phyloP scores from a whole-genome alignment of 352 stramenopile genomes.

The Globisporangium cederbergense region DNA sequence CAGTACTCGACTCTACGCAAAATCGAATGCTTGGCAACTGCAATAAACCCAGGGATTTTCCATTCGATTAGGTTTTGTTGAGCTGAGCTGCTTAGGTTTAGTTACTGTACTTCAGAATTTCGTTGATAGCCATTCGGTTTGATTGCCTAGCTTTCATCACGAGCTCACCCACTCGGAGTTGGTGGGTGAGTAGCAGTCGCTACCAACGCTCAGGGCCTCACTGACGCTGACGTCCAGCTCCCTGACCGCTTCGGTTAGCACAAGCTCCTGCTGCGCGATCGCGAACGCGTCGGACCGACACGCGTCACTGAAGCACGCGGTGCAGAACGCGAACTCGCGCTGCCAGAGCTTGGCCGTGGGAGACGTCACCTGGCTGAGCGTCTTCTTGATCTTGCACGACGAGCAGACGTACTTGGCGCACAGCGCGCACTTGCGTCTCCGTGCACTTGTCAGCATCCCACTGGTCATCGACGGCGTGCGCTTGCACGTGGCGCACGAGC shows the following conservation, averaged over 20 bases:
- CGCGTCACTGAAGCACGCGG: neutral
- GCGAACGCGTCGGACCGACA: neutral
- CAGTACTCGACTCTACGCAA: neutral
- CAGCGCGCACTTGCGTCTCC: neutral
- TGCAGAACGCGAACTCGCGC: slow-evolving; percentile 4
- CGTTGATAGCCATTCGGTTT: neutral
- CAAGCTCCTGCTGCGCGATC: neutral
- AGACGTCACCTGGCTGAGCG: neutral
- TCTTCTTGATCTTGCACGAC: slow-evolving; percentile 7
- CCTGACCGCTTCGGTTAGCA: slow-evolving; percentile 16
- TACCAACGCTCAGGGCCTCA: slow-evolving; percentile 1
- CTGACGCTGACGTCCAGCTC: slow-evolving; percentile 17
- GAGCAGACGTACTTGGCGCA: slow-evolving; percentile 5
- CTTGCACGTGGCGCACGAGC: neutral
- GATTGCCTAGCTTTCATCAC: neutral
- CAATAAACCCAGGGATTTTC: neutral
- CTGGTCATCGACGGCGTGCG: neutral
- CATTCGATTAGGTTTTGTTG: neutral
- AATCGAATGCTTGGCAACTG: neutral
- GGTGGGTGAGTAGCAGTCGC: neutral
- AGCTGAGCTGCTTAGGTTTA: neutral
- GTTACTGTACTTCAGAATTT: neutral
- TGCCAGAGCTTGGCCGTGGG: neutral
- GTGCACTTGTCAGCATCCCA: neutral
- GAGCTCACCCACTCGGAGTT: slow-evolving; percentile 6